Base-by-base conservation (phyloP, 1,284 basidiomycete genomes). In the Ganoderma meredithae region DNA sequence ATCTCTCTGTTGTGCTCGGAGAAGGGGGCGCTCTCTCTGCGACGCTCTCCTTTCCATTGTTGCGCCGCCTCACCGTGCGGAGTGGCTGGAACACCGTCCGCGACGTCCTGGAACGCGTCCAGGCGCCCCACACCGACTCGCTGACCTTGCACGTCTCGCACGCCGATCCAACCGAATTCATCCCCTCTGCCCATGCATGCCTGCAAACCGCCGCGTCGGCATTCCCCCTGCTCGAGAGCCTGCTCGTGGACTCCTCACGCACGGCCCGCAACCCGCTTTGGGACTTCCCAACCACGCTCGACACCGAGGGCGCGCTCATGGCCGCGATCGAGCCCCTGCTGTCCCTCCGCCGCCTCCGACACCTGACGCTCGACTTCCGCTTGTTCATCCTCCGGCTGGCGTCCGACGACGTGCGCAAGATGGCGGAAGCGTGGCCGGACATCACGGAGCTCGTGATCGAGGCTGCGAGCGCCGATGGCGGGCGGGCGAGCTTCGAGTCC, bases 371-470 rank as follows among this genome's bases (percentile, higher is more conserved):
- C 41, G 25, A 17, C n/a, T 60, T 60, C 52, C 27, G 7, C 13
- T 3, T 8, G 1, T 55, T 31, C 52, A 33, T 31, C 15, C 27
- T 33, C 27, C 52, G 3, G 1, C 13, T 31, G 27, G 17, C 27
- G 15, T 55, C 52, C 25, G 52, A 55, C 52, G 52, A 55, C 52
- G 7, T 55, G 13, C 25, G 27, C 7, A 31, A 13, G 27, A 41
- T 65, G 25, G 49, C 64, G 17, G 64, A 65, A 22, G 36, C 59
- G 4, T 65, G 64, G 64, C 59, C 33, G 22, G 39, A 53, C 59
- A 40, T 65, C 39, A 59, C 61, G 49, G 53, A 25, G 47, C 33
- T 65, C 36, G 19, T 22, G 4, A 19, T 65, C 44, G 22, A 61
- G 19, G 17, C 61, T 25, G 39, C 25, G 27, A 65, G 59, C 25